Evolutionary conservation across 2,329 filamentous ascomycete genomes (phyloP).

Genomic region (Ascochyta lentis): DNA sequence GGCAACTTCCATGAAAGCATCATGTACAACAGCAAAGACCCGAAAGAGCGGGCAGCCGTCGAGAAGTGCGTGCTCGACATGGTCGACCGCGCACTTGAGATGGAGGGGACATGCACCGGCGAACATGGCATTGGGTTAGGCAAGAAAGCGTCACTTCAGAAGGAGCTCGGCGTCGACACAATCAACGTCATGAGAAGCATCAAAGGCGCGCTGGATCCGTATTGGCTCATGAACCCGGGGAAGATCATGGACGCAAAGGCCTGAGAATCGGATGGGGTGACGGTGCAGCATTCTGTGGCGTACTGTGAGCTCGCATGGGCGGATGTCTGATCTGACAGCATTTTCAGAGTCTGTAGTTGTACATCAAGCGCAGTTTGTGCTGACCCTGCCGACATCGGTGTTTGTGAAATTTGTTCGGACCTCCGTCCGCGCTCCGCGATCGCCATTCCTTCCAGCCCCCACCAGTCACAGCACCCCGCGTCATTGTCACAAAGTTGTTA

Average conservation of each 20-base stretch:
- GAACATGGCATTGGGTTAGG: constrained; percentile 87
- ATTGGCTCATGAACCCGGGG: constrained; percentile 90
- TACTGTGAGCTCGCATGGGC: constrained; percentile 25
- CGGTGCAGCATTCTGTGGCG: background rate
- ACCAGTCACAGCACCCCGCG: constrained; percentile 22
- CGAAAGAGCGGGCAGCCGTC: constrained; percentile 74
- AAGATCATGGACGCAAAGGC: constrained; percentile 76
- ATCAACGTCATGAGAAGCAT: constrained; percentile 84
- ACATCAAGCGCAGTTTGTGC: background rate
- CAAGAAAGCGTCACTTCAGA: constrained; percentile 80
- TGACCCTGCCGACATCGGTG: constrained; percentile 2
- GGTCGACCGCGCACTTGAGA: constrained; percentile 87
- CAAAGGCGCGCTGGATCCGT: constrained; percentile 81
- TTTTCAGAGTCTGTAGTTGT: constrained; percentile 1
- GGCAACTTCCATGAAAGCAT: constrained; percentile 96
- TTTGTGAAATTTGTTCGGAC: constrained; percentile 12
- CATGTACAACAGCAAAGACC: constrained; percentile 77
- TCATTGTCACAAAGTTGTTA: constrained; percentile 31
- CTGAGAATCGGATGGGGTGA: constrained; percentile 11
- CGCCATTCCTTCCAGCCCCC: constrained; percentile 32
- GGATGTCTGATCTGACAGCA: constrained; percentile 28
- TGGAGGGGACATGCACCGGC: constrained; percentile 93
- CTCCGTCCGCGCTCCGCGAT: constrained; percentile 31
- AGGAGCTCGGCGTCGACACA: constrained; percentile 81
- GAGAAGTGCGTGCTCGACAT: constrained; percentile 86